Evolutionary conservation across 2,329 filamentous ascomycete species (phyloP).

Genomic region (Amauroascus verrucosus): DNA sequence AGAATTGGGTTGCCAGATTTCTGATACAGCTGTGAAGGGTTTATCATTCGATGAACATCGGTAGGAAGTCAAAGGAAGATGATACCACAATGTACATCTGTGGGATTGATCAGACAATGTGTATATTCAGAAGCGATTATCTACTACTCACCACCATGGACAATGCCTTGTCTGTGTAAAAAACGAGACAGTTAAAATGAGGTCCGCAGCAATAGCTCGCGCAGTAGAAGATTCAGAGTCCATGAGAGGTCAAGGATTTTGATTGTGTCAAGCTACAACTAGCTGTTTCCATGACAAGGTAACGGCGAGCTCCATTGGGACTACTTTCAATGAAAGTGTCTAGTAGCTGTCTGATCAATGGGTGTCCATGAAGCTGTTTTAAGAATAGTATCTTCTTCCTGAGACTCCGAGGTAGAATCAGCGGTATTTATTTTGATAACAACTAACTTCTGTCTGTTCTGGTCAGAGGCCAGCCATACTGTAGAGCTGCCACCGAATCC

Average conservation of each 20-base stretch:
- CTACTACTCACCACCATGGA: constrained; percentile 16
- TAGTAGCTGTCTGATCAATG: constrained; percentile 14
- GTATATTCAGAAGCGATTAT: constrained; percentile 8
- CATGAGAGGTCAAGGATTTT: constrained; percentile 12
- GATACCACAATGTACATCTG: constrained; percentile 16
- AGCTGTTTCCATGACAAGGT: constrained; percentile 14
- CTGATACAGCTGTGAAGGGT: constrained; percentile 14
- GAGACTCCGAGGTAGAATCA: constrained; percentile 10
- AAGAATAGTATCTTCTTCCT: constrained; percentile 14
- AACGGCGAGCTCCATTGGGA: constrained; percentile 16
- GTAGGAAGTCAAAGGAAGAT: constrained; percentile 15
- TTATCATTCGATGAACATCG: constrained; percentile 11
- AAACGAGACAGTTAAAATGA: constrained; percentile 14
- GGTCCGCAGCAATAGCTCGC: constrained; percentile 13
- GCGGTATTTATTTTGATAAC: constrained; percentile 15
- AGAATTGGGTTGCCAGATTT: constrained; percentile 15
- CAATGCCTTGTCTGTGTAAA: constrained; percentile 15
- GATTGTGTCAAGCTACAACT: constrained; percentile 16
- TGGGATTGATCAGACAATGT: constrained; percentile 9
- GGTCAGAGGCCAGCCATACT: constrained; percentile 16
- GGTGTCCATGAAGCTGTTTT: constrained; percentile 12
- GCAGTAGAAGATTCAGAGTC: constrained; percentile 15
- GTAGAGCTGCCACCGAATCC: constrained; percentile 15
- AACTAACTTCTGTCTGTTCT: constrained; percentile 14
- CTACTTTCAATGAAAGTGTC: constrained; percentile 15